Evolutionary conservation across 495 filamentous ascomycete genomes (phyloP), one percentile per base, ranked within the genome.

Genomic region (Hypoxylon lenormandii): DNA sequence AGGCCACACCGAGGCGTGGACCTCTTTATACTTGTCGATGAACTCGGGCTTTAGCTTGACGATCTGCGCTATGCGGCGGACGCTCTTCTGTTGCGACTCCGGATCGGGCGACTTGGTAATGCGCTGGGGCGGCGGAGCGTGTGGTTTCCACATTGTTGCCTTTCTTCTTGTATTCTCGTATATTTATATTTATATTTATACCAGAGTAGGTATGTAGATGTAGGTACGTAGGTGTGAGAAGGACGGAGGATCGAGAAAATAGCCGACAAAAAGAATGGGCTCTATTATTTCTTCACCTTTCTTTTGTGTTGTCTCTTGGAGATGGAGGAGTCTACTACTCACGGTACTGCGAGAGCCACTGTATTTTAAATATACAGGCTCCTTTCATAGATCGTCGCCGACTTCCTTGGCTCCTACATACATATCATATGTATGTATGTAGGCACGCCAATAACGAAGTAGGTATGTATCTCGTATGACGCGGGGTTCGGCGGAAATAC

Each of bases 1-100:
- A 1, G 89, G 90, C 90, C 90, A 93, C 0, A 91, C 89, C 10
- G 83, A 82, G 2, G 85, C 86, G 64, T 92, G 91, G 57, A 86
- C 86, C 76, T 89, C 82, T 72, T 91, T 93, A 78, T 93, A 93
- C 48, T 85, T 82, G 16, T 82, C 82, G 12, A 88, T 75, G 46
- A 77, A 85, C 43, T 87, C 86, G 22, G 87, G 84, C 75, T 90
- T 90, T 37, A 94, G 83, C 70, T 88, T 88, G 61, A 93, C 81
- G 56, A 90, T 87, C 75, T 93, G 91, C 7, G 83, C 87, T 65
- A 89, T 81, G 26, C 88, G 84, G 28, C 83, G 83, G 52, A 79
- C 80, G 0, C 80, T 74, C 58, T 81, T 73, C 71, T 78, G 78
- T 30, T 68, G 59, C 21, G 63, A 40, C 50, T 62, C 53, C n/a